Conservation (phyloP, 2,329 filamentous ascomycete species). For the Sarocladium strictum region DNA sequence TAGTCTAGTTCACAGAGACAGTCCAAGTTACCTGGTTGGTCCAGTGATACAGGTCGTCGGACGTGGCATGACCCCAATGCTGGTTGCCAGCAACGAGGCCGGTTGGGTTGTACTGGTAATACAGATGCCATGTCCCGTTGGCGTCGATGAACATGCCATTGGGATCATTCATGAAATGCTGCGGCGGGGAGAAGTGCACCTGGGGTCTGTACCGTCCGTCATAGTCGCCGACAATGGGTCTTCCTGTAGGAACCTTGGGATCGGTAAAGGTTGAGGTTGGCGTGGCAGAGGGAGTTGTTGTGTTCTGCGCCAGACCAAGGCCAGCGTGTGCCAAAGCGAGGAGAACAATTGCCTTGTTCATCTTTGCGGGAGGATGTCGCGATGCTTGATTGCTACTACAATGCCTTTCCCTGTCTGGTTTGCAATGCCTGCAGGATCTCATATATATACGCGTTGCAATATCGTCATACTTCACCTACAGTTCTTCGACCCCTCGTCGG, state of each 20-base stretch:
- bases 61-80: conserved; percentile 64
- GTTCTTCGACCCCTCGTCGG: too few relatives aligned
- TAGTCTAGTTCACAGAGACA: too few relatives aligned
- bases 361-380: not conserved
- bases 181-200: conserved; percentile 49
- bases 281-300: not conserved
- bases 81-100: conserved; percentile 48
- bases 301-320: not conserved
- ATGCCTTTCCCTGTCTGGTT: too few relatives aligned
- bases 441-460: too few relatives aligned
- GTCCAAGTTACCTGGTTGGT: conserved; percentile 34
- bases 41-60: conserved; percentile 57
- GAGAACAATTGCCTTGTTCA: not conserved
- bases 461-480: too few relatives aligned
- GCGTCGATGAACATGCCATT: conserved; percentile 57
- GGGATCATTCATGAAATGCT: conserved; percentile 54
- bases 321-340: not conserved
- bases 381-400: too few relatives aligned
- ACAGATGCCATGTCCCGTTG: conserved; percentile 55
- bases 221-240: conserved; percentile 20
- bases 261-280: conserved; percentile 8
- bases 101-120: conserved; percentile 51
- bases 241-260: conserved; percentile 17
- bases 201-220: conserved; percentile 37
- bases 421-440: too few relatives aligned